These are phyloP conservation scores for Annulohypoxylon nitens DNA, from an alignment of 495 filamentous ascomycete genomes.

Conservation along the genomic window DNA sequence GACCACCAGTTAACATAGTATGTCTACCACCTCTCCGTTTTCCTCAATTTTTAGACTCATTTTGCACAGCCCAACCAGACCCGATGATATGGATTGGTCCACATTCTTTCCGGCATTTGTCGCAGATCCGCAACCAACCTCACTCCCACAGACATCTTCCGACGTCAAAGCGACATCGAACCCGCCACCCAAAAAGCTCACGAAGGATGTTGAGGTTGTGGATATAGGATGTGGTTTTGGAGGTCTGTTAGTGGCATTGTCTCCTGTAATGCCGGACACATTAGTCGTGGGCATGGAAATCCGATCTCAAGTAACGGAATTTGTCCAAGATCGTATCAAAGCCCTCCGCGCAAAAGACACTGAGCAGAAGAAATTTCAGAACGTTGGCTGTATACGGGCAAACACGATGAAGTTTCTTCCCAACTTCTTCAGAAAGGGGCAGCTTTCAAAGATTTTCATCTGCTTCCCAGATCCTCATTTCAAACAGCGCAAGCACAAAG, in stretches of 20 bases:
- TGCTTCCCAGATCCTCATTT: slow-evolving; percentile 99
- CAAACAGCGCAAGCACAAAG: slow-evolving; percentile 97
- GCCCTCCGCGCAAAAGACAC: slow-evolving; percentile 79
- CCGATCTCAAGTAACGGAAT: slow-evolving; percentile 86
- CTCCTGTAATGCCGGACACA: slow-evolving; percentile 82
- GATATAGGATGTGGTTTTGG: slow-evolving; percentile 98
- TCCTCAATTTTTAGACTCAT: slow-evolving; percentile 27
- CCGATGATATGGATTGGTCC: slow-evolving; percentile 92
- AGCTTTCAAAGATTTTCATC: slow-evolving; percentile 91
- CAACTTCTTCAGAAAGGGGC: slow-evolving; percentile 85
- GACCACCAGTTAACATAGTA: slow-evolving; percentile 92
- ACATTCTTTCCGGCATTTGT: slow-evolving; percentile 81
- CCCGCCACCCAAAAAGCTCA: slow-evolving; percentile 58
- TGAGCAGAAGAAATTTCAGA: slow-evolving; percentile 76
- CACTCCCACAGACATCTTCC: slow-evolving; percentile 25
- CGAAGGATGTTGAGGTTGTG: slow-evolving; percentile 85
- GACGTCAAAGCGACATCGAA: slow-evolving; percentile 33
- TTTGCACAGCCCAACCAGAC: slow-evolving; percentile 75
- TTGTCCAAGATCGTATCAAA: slow-evolving; percentile 84
- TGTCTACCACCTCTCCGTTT: slow-evolving; percentile 44
- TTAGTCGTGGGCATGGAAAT: slow-evolving; percentile 94
- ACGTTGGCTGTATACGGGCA: slow-evolving; percentile 85
- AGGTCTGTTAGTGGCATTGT: slow-evolving; percentile 87
- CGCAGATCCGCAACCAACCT: slow-evolving; percentile 30
- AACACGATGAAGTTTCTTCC: slow-evolving; percentile 99